A percentile compares a stretch with the other conserved stretches of the same genome.
phyloP scores from a whole-genome alignment of 2,329 filamentous ascomycete genomes.

The Nigrograna mackinnonii region DNA sequence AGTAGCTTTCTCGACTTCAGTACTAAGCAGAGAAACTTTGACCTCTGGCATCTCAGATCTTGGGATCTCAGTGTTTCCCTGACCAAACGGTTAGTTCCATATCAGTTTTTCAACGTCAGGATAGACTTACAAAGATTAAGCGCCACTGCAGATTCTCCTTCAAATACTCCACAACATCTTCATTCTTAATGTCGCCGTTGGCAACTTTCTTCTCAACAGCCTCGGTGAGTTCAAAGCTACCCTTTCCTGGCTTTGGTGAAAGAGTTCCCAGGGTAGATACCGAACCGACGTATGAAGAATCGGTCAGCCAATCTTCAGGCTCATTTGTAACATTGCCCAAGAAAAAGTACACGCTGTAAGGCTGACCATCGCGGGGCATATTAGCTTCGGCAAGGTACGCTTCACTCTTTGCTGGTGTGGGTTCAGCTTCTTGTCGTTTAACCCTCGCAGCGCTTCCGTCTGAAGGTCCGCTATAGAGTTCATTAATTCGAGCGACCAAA shows the following conservation, averaged over 20 bases:
- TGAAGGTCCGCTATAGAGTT: conserved; percentile 13
- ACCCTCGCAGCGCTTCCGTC: conserved; percentile 4
- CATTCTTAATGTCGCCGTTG: conserved; percentile 4
- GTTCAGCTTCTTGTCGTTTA: conserved; percentile 1
- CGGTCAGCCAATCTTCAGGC: conserved; percentile 9
- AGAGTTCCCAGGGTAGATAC: conserved; percentile 11
- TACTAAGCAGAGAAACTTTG: conserved; percentile 15
- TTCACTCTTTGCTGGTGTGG: conserved; percentile 2
- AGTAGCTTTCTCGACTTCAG: conserved; percentile 15
- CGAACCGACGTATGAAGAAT: conserved; percentile 10
- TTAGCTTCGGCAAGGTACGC: conserved; percentile 12
- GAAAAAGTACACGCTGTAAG: conserved; percentile 18
- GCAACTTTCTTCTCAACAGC: conserved; percentile 10
- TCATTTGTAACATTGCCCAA: conserved; percentile 11
- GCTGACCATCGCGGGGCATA: conserved; percentile 10
- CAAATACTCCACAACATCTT: conserved; percentile 13
- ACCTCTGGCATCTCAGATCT: conserved; percentile 11
- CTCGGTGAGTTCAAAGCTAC: conserved; percentile 6
- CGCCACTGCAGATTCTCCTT: conserved; percentile 15
- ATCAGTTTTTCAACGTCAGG: neutral
- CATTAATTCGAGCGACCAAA: conserved; percentile 13
- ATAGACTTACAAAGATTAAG: conserved; percentile 14
- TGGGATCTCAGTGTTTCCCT: conserved; percentile 15
- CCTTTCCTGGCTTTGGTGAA: conserved; percentile 8
- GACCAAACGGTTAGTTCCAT: conserved; percentile 1